These are phyloP conservation scores for Parmelia sp. DNA, from an alignment of 495 filamentous ascomycete species.

Conservation along the genomic window DNA sequence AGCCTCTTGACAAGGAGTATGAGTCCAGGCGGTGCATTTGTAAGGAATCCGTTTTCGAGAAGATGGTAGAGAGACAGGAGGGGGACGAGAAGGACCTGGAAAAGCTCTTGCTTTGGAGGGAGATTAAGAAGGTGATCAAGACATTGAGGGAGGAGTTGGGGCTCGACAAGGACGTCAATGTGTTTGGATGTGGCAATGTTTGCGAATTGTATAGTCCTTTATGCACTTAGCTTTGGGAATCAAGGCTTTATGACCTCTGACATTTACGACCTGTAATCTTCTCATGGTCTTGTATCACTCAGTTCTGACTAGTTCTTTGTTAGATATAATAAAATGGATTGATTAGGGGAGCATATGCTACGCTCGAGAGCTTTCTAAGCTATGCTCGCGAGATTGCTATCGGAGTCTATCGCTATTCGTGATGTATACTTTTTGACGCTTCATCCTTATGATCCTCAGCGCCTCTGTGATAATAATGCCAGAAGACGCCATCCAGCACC, in stretches of 20 bases:
- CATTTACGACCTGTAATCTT: too few relatives aligned
- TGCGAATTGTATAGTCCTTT: neutral
- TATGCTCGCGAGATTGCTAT: neutral
- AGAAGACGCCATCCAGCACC: neutral
- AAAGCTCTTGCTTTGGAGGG: slow-evolving; percentile 35
- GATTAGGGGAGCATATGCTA: too few relatives aligned
- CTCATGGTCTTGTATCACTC: too few relatives aligned
- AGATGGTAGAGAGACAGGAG: neutral
- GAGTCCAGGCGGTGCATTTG: neutral
- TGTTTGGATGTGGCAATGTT: neutral
- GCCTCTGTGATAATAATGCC: too few relatives aligned
- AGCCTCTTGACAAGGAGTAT: neutral
- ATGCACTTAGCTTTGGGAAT: neutral
- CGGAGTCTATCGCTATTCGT: neutral
- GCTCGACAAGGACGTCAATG: slow-evolving; percentile 7
- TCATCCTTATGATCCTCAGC: too few relatives aligned
- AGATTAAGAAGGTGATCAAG: slow-evolving; percentile 38
- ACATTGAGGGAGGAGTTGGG: slow-evolving; percentile 37
- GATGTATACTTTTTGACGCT: too few relatives aligned
- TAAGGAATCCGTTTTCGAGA: neutral
- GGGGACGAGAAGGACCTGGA: slow-evolving; percentile 30
- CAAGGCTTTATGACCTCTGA: neutral
- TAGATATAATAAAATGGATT: too few relatives aligned
- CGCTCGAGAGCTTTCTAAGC: neutral
- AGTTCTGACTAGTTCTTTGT: too few relatives aligned